Base-by-base conservation (phyloP, 176 grass and related monocot species). In the Coix lacrymajobi region DNA sequence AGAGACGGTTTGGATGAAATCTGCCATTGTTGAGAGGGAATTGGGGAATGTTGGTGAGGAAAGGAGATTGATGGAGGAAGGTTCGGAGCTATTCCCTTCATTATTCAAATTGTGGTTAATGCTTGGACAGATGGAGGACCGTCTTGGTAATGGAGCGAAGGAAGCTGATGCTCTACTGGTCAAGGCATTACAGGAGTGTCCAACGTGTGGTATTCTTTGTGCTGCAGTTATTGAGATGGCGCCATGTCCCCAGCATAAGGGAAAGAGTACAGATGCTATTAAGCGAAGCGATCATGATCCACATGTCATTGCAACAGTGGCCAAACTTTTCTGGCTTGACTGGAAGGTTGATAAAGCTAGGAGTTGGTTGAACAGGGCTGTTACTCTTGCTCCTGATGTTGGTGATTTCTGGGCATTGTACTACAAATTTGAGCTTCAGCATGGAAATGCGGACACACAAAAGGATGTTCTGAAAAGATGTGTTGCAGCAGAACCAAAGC, bases 1-100 rank as follows among this genome's bases (percentile, higher is more conserved):
- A 13, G 94, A 93, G 75, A 91, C 92, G 85, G 94, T 97, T 29
- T 97, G 92, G 94, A 97, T 97, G 92, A 97, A 97, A 85, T 97
- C 94, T 52, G 83, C 85, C 51, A 94, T 97, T 66, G 88, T 97
- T 62, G 94, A 97, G 81, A 87, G 94, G 80, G 94, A 97, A 67
- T 69, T 94, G 51, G 85, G 92, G 13, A 92, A 94, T 56, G 87
- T 79, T 36, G 73, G 48, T 16, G 94, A 94, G 75, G 94, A 97
- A 76, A 92, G 87, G 87, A 90, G 81, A 49, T 80, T 97, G 73
- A 82, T 97, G 44, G 87, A 92, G 84, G 94, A 97, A 97, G 89
- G 92, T 37, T 77, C 94, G 80, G 90, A 84, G 76, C 71, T 94
- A 45, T 97, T 94, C 83, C 89, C 92, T 49, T 88, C 87, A 33